Percentiles rank a stretch among this genome's conserved stretches.
Evolutionary conservation across 371 early-diverging fungal genomes (phyloP).

Genomic region (Coemansia sp.): DNA sequence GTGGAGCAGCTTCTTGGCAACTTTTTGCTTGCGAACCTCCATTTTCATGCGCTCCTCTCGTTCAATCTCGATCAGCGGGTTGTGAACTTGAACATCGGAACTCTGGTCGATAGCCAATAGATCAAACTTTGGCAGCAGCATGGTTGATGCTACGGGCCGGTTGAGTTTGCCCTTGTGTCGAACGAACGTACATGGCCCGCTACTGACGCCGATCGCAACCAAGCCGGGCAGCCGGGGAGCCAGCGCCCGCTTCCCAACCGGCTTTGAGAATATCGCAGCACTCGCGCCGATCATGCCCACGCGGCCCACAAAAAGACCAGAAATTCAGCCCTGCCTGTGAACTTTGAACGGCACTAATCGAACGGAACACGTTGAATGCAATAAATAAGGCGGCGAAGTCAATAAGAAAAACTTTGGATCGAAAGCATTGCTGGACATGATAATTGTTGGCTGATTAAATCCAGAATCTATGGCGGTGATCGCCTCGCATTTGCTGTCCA

Average conservation of each 20-base stretch:
- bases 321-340: too few species aligned
- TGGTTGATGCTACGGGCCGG: neutral
- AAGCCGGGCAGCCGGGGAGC: neutral
- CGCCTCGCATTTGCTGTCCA: neutral
- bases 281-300: too few species aligned
- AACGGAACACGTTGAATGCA: too few species aligned
- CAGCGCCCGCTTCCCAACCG: neutral
- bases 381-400: too few species aligned
- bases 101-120: neutral
- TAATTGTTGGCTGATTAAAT: too few species aligned
- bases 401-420: too few species aligned
- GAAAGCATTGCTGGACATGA: too few species aligned
- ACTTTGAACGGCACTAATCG: too few species aligned
- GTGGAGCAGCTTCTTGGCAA: neutral
- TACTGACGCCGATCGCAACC: neutral
- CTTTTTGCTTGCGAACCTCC: neutral
- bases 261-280: too few species aligned
- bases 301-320: too few species aligned
- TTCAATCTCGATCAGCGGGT: constrained; percentile 25
- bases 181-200: neutral
- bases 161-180: neutral
- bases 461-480: too few species aligned
- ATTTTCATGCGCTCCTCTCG: neutral
- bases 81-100: constrained; percentile 16
- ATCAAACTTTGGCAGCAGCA: constrained; percentile 13